These are phyloP conservation scores for Rosa hybrid DNA, from an alignment of 331 rosid species.

Conservation along the genomic window DNA sequence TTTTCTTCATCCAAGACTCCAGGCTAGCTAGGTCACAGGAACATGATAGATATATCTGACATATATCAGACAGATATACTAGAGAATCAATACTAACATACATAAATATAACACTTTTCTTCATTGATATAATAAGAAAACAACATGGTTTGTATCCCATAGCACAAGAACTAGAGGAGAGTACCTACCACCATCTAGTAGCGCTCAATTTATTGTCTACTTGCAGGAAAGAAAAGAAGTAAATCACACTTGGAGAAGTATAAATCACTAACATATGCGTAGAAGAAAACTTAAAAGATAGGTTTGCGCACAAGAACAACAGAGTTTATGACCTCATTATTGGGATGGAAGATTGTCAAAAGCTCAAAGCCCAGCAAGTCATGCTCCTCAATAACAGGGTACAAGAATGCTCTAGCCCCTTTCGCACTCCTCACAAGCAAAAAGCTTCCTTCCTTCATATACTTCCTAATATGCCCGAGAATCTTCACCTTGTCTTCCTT, in stretches of 20 bases:
- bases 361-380: constrained; percentile 56
- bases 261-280: background rate
- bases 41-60: no score
- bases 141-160: background rate
- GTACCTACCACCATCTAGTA: background rate
- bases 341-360: constrained; percentile 62
- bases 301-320: constrained; percentile 67
- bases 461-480: constrained; percentile 47
- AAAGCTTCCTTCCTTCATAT: constrained; percentile 64
- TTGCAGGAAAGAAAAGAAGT: background rate
- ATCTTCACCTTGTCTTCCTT: constrained; percentile 56
- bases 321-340: constrained; percentile 66
- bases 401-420: constrained; percentile 73
- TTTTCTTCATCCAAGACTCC: no score
- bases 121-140: background rate
- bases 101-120: background rate
- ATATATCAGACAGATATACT: no score
- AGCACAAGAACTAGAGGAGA: background rate
- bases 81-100: no score
- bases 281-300: background rate
- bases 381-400: constrained; percentile 57
- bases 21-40: no score
- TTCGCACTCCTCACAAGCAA: constrained; percentile 74
- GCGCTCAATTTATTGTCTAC: constrained; percentile 4
- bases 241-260: background rate